Percentiles rank a stretch among this genome's conserved stretches.
phyloP scores from a whole-genome alignment of 2,329 filamentous ascomycete species.

The Hortaea sp. region DNA sequence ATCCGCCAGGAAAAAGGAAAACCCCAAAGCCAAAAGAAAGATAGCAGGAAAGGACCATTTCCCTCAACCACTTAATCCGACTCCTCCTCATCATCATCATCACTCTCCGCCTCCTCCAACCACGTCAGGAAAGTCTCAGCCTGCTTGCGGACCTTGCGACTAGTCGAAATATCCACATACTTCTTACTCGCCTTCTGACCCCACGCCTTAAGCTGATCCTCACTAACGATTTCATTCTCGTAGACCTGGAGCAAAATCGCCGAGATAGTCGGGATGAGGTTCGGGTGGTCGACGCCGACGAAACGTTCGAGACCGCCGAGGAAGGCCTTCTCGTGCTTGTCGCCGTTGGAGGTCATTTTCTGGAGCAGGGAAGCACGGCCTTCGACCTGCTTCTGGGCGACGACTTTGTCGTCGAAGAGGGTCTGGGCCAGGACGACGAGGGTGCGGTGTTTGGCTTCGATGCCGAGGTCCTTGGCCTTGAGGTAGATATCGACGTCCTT shows the following conservation, averaged over 20 bases:
- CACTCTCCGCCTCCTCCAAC: conserved; percentile 17
- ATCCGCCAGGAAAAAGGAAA: too few relatives aligned
- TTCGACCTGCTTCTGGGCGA: conserved; percentile 80
- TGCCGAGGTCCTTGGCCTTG: conserved; percentile 93
- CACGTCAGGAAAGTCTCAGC: conserved; percentile 90
- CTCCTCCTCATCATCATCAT: conserved; percentile 19
- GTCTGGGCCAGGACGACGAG: conserved; percentile 86
- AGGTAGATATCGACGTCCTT: conserved; percentile 86
- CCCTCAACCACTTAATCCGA: conserved; percentile 1
- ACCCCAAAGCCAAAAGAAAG: too few relatives aligned
- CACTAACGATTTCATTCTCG: conserved; percentile 75
- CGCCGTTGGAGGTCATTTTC: conserved; percentile 74
- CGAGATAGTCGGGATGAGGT: conserved; percentile 67
- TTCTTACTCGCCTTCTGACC: conserved; percentile 95
- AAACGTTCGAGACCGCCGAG: conserved; percentile 93
- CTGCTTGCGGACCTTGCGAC: conserved; percentile 91
- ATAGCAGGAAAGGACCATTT: too few relatives aligned
- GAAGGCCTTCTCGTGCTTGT: conserved; percentile 91
- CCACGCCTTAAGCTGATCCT: conserved; percentile 86
- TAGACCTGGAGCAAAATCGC: conserved; percentile 86
- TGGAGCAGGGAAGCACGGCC: conserved; percentile 79
- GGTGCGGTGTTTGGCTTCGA: conserved; percentile 89
- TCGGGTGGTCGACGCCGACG: conserved; percentile 69
- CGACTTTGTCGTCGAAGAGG: conserved; percentile 83
- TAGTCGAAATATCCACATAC: conserved; percentile 80